phyloP scores from a whole-genome alignment of 164 flowering plant species.

The Buxus sempervirens region DNA sequence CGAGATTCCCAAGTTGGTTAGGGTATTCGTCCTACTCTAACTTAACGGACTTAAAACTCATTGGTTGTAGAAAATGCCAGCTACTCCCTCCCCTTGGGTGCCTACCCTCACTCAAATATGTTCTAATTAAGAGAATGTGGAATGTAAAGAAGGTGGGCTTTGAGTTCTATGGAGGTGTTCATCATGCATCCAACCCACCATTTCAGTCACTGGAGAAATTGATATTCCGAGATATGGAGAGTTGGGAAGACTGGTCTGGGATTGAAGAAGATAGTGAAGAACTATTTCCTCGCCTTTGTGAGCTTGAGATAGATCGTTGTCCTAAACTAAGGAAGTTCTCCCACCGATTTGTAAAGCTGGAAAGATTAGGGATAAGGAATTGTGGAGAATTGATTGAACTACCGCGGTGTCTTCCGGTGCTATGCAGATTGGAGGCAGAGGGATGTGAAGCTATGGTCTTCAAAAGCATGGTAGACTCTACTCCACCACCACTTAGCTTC shows the following conservation, averaged over 20 bases:
- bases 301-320: slow-evolving; percentile 15
- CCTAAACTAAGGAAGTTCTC: slow-evolving; percentile 10
- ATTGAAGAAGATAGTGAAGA: background rate
- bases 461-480: too few relatives aligned
- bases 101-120: slow-evolving; percentile 22
- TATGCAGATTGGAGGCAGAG: too few relatives aligned
- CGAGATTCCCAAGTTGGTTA: slow-evolving; percentile 21
- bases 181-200: background rate
- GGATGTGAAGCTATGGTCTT: too few relatives aligned
- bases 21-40: slow-evolving; percentile 10
- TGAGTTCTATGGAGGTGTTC: slow-evolving; percentile 1
- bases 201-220: slow-evolving; percentile 16
- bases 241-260: slow-evolving; percentile 6
- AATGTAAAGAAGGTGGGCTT: background rate
- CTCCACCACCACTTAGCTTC: too few relatives aligned
- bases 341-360: slow-evolving; percentile 7
- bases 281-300: slow-evolving; percentile 5
- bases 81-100: slow-evolving; percentile 29
- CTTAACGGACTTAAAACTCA: background rate
- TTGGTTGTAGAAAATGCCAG: slow-evolving; percentile 12
- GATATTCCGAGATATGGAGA: slow-evolving; percentile 1
- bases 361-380: too few relatives aligned
- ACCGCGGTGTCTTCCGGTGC: too few relatives aligned
- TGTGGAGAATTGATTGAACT: too few relatives aligned
- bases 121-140: slow-evolving; percentile 11